Evolutionary conservation across 140 eudicot species (phyloP).

Genomic region (Ambrosia hybrid): DNA sequence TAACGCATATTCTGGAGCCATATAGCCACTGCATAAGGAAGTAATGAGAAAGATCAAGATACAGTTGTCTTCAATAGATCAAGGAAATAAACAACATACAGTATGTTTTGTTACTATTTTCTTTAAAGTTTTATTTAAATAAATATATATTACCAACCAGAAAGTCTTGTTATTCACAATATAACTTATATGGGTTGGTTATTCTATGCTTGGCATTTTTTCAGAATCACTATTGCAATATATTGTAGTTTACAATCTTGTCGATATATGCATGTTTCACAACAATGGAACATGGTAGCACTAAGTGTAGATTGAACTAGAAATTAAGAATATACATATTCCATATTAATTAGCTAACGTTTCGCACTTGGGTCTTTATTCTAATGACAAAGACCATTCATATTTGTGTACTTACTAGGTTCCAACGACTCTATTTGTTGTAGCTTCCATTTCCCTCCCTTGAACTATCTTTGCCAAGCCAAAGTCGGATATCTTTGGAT

Average conservation of each 20-base stretch:
- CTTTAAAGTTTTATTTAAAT: too few relatives aligned
- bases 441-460: conserved; percentile 41
- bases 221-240: too few relatives aligned
- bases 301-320: not conserved
- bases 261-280: too few relatives aligned
- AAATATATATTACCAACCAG: too few relatives aligned
- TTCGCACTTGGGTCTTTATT: not conserved
- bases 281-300: not conserved
- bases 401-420: conserved; percentile 42
- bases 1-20: conserved; percentile 56
- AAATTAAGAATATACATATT: not conserved
- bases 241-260: too few relatives aligned
- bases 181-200: not conserved
- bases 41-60: not conserved
- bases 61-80: not conserved
- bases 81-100: not conserved
- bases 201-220: not conserved
- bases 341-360: not conserved
- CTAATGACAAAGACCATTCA: not conserved
- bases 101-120: not conserved
- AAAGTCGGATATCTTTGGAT: conserved; percentile 54
- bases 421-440: conserved; percentile 42
- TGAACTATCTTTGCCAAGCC: conserved; percentile 54
- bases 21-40: conserved; percentile 40
- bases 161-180: not conserved